Base-by-base conservation (phyloP, 1,284 basidiomycete genomes). In the Leucoagaricus sp. region DNA sequence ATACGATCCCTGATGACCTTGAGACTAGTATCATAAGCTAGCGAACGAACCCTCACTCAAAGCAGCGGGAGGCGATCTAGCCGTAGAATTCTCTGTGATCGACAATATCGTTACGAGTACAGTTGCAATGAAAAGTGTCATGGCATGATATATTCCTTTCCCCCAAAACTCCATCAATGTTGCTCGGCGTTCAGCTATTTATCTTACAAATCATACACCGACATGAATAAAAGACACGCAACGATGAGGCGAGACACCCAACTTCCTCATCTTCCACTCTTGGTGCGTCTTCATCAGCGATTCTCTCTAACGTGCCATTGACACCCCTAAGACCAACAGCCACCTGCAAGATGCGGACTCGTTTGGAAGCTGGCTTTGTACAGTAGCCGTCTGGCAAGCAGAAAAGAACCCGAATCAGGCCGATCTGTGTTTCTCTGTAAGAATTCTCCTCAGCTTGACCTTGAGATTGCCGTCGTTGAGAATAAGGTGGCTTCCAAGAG, bases 51-150 rank as follows among this genome's bases (percentile, higher is more conserved):
- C 70, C 0, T 75, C 75, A 0, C 63, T 84, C 12, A 70, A 73
- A 58, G 73, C 74, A 38, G 73, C 70, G 19, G 64, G 73, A 58
- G 71, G 75, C 49, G 64, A 79, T 58, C 47, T 53, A 13, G 59
- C 57, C 40, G 69, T 68, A 21, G 83, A 87, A 57, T 78, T 72
- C 15, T 60, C 63, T 0, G 64, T 76, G 8, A 71, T 91, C 26
- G 82, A 91, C 66, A 82, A 85, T 53, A 82, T 94, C 29, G 86
- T 91, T 9, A 75, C 83, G 25, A 91, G 88, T 63, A 77, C 84
- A 15, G 89, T 93, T 12, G 92, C 92, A 45, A 89, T 90, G 82
- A 94, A 94, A 71, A 84, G 78, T 49, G 90, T 93, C 49, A 75
- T 80, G 71, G 47, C 47, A 28, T 55, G 33, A 55, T 29, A 13